Conservation (phyloP, 1,284 basidiomycete species). For the Irpex rosettiformis region DNA sequence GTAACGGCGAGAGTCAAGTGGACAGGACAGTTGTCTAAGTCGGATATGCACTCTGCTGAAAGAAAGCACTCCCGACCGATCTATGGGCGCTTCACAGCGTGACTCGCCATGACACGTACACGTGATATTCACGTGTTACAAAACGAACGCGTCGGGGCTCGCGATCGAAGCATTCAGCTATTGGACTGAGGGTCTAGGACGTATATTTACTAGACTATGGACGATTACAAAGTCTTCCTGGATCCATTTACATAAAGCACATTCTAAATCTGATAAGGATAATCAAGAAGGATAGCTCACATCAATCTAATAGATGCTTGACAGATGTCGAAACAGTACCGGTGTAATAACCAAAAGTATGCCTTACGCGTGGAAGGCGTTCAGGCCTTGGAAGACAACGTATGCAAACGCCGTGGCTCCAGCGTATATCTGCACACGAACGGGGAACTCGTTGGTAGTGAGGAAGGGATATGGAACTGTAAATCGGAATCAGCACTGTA, state of each 20-base stretch:
- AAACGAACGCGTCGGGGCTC: not conserved
- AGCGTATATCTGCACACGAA: slow-evolving; percentile 61
- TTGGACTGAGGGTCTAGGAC: too few species aligned
- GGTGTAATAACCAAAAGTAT: not conserved
- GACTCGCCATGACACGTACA: not conserved
- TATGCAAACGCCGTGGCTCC: slow-evolving; percentile 51
- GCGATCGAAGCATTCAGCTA: not conserved
- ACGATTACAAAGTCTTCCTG: too few species aligned
- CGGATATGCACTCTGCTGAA: too few species aligned
- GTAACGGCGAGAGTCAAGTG: not conserved
- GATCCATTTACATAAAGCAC: too few species aligned
- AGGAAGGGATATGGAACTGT: slow-evolving; percentile 83
- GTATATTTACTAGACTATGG: too few species aligned
- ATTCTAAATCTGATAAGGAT: too few species aligned
- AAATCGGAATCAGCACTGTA: not conserved
- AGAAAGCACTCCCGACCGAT: not conserved
- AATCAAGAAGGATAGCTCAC: too few species aligned
- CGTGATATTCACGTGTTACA: not conserved
- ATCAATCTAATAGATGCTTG: too few species aligned
- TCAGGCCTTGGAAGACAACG: slow-evolving; percentile 53
- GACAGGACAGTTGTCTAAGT: too few species aligned
- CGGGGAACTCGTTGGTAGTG: slow-evolving; percentile 48
- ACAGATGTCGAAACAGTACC: too few species aligned
- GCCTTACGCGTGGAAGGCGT: slow-evolving; percentile 36
- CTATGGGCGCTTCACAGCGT: not conserved